Base-by-base conservation (phyloP, 768 basidiomycete genomes). In the Boletus sp. region DNA sequence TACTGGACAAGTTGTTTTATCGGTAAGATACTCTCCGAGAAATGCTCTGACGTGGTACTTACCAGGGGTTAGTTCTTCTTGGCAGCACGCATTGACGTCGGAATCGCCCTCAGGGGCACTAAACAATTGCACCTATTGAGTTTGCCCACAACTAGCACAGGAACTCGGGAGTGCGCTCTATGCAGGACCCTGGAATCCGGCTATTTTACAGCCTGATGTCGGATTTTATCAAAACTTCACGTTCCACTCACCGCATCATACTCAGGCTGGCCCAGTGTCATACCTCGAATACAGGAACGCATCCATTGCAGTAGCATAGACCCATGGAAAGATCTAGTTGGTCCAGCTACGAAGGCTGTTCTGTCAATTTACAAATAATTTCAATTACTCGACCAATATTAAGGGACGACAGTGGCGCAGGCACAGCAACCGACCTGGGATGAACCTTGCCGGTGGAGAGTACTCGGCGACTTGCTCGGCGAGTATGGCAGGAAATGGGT, bases 201-300 rank as follows among this genome's bases (percentile, higher is more conserved):
- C 32, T n/a, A 54, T 44, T 33, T 28, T 48, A 11, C 30, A 29
- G 4, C 50, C 53, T 28, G 49, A 40, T 7, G 28, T 55, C 5
- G 64, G 59, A 33, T 55, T 42, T 53, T 68, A 70, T 47, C 62
- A 62, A 37, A 68, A 61, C 53, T 62, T 69, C 18, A 60, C 60
- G n/a, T n/a, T n/a, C n/a, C n/a, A 55, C 57, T 55, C 40, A 57
- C 29, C 12, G 20, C 4, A 32, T 56, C 12, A 11, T 33, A 44
- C 14, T 4, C 40, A 70, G 69, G 60, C 50, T 10, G 53, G 36
- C 14, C 59, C 55, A 29, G 49, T 46, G 29, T 58, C 67, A 33
- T 55, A 64, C 24, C 46, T 71, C 6, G 68, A 69, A 49, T 65
- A 42, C 53, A 60, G 48, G 49, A 62, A 58, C 10, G 58, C 54